A percentile compares a stretch with the other conserved stretches of the same genome.
These are phyloP conservation scores for Leishmania lainsoni DNA, from an alignment of 208 protist species.

Conservation along the genomic window DNA sequence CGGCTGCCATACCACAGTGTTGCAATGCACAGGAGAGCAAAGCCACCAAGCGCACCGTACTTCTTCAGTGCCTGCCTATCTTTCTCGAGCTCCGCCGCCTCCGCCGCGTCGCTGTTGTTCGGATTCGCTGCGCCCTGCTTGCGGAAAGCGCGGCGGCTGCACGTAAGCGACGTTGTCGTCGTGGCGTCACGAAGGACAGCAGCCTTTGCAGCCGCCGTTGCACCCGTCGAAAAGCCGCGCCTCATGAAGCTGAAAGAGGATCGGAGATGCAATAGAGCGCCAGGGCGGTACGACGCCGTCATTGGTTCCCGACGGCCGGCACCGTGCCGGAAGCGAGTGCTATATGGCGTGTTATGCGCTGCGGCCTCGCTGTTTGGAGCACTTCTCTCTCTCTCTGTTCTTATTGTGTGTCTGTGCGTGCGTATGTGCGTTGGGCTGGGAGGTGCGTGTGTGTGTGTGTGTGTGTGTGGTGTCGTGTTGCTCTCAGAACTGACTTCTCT, in stretches of 20 bases:
- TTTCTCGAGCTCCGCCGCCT: constrained; percentile 65
- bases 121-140: constrained; percentile 33
- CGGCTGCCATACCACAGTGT: constrained; percentile 78
- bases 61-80: constrained; percentile 64
- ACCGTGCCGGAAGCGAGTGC: background rate
- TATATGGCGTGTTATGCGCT: background rate
- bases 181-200: background rate
- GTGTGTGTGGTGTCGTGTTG: background rate
- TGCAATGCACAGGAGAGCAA: constrained; percentile 53
- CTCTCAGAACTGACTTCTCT: background rate
- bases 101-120: constrained; percentile 32
- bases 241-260: background rate
- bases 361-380: background rate
- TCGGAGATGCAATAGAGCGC: background rate
- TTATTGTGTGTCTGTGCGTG: background rate
- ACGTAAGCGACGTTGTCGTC: background rate
- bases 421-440: background rate
- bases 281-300: background rate
- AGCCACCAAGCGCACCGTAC: constrained; percentile 48
- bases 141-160: constrained; percentile 40
- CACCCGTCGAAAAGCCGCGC: background rate
- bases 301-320: background rate
- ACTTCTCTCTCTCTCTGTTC: background rate
- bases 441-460: too few species aligned
- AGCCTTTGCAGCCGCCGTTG: background rate